A percentile compares a stretch with the other conserved stretches of the same genome.
Conservation (phyloP, 2,329 filamentous ascomycete species). For the Alternaria hordeiaustralica region DNA sequence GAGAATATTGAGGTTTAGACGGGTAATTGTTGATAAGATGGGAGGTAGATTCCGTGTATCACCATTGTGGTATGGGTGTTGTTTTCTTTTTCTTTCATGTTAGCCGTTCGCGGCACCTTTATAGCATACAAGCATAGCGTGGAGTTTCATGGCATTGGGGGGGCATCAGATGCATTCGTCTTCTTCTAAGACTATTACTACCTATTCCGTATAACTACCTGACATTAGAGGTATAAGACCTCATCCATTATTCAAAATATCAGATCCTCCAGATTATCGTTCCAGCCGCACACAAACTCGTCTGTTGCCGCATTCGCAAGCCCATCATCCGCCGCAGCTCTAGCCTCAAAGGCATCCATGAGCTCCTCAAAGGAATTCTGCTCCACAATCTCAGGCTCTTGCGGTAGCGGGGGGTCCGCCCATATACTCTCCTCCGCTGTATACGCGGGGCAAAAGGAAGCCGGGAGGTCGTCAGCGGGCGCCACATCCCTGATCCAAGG, state of each 20-base stretch:
- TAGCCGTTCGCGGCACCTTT: background rate
- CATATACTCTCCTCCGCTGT: background rate
- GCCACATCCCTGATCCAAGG: background rate
- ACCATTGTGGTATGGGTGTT: background rate
- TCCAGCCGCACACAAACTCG: background rate
- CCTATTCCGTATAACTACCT: background rate
- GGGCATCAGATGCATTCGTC: background rate
- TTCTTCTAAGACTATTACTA: background rate
- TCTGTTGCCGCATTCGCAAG: background rate
- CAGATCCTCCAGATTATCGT: background rate
- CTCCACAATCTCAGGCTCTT: background rate
- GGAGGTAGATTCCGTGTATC: background rate
- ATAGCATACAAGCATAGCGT: background rate
- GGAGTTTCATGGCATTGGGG: background rate
- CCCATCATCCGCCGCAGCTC: background rate
- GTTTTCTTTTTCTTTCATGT: background rate
- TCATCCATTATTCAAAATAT: background rate
- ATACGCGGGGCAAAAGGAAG: rapidly evolving
- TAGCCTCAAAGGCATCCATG: background rate
- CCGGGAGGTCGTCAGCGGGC: background rate
- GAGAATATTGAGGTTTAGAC: slow-evolving; percentile 48
- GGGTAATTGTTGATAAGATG: background rate
- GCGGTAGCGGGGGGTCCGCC: background rate
- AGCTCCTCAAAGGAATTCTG: background rate
- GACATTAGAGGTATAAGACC: background rate